Percentiles rank a stretch among this genome's conserved stretches.
Conservation (phyloP, 768 basidiomycete genomes). For the Russula griseocarnosa region DNA sequence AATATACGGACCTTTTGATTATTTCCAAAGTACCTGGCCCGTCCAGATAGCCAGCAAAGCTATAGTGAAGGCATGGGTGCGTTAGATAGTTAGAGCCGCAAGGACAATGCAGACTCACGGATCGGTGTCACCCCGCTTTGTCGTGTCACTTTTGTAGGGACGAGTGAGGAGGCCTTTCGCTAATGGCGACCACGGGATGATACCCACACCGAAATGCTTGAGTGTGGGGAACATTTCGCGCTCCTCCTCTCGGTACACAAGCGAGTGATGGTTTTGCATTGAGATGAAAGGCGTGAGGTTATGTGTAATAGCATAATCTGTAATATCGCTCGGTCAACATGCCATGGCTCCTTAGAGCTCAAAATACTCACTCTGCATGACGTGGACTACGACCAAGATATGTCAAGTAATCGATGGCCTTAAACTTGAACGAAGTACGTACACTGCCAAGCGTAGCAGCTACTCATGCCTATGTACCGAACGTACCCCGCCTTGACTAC, state of each 20-base stretch:
- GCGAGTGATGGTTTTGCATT: conserved; percentile 33
- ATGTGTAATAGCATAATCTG: conserved; percentile 25
- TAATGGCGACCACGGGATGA: conserved; percentile 27
- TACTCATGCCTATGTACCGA: conserved; percentile 36
- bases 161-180: conserved; percentile 25
- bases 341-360: neutral
- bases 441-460: conserved; percentile 35
- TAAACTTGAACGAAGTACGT: conserved; percentile 7
- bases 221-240: conserved; percentile 37
- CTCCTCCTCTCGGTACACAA: conserved; percentile 42
- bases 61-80: neutral
- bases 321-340: conserved; percentile 18
- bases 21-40: conserved; percentile 20
- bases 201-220: conserved; percentile 26
- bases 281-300: conserved; percentile 26
- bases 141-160: conserved; percentile 8
- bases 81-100: neutral
- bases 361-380: conserved; percentile 25
- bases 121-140: conserved; percentile 1
- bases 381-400: conserved; percentile 11
- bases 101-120: neutral
- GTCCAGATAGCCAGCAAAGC: neutral
- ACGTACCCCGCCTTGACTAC: conserved; percentile 40
- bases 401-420: conserved; percentile 13
- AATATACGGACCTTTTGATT: conserved; percentile 16